Base-by-base conservation (phyloP, 2,329 filamentous ascomycete genomes). In the Sporothrix globosa region DNA sequence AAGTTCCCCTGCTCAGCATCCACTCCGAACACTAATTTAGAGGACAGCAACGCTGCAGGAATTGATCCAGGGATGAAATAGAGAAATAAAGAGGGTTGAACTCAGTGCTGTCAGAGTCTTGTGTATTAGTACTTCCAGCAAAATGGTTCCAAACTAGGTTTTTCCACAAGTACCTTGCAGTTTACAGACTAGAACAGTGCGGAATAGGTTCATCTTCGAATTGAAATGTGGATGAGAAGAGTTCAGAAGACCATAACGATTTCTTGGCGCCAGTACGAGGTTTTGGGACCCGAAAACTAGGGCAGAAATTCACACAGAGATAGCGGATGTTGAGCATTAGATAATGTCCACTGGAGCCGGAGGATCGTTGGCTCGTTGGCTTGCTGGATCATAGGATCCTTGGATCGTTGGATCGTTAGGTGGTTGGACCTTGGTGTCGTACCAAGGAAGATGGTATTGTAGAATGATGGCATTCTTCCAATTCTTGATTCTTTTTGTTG, bases 41-140 rank as follows among this genome's bases (percentile, higher is more conserved):
- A 34, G 27, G 34, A 61, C 34, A 44, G 11, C 56, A 10, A 44
- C 34, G n/a, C 56, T 41, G 56, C 56, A 61, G 56, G 56, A 61
- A 61, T 44, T 39, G 56, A 3, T 21, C 11, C 34, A 41, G 56
- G 56, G 56, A n/a, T 61, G 14, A 44, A 61, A 44, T 61, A 39
- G 56, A 61, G 17, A 61, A 41, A 44, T 9, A n/a, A 24, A 44
- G 10, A 9, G 19, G 2, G 4, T 17, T 44, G 34, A 61, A 21
- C 34, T 7, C 7, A 34, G 5, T 9, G 34, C 34, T 34, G 34
- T 34, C 34, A 34, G 7, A 6, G 34, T 34, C 5, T 34, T 34
- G 34, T 9, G 34, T 34, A 34, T 6, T 34, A 6, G 34, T 34
- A 34, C 30, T 34, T 34, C 30, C 13, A 30, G 52, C n/a, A 61